phyloP scores from a whole-genome alignment of 352 stramenopile genomes.

The Ochromonadaceae sp. region DNA sequence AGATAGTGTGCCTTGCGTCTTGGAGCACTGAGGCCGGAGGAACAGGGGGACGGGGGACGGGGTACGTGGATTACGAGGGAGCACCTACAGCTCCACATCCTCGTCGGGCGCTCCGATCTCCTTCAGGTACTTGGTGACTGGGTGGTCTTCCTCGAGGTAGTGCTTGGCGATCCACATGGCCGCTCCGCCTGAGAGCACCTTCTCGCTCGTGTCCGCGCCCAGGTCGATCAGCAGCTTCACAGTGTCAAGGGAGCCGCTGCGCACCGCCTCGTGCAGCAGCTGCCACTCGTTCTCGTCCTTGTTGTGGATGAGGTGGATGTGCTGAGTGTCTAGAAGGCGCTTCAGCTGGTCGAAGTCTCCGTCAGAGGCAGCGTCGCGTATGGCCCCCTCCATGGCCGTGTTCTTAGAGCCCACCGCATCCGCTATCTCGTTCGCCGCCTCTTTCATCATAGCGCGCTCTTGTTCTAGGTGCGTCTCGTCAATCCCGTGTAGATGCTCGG shows the following conservation, averaged over 20 bases:
- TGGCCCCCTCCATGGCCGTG: background rate
- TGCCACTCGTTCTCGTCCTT: constrained; percentile 35
- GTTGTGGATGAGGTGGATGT: constrained; percentile 1
- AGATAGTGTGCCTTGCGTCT: no score
- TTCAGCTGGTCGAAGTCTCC: background rate
- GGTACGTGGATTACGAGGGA: no score
- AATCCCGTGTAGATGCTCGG: no score
- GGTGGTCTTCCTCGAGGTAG: background rate
- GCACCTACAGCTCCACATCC: background rate
- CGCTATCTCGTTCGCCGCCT: no score
- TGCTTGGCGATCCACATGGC: background rate
- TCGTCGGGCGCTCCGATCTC: constrained; percentile 13
- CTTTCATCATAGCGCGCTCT: no score
- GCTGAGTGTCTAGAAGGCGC: background rate
- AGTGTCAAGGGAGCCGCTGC: constrained; percentile 34
- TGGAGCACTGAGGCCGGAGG: no score
- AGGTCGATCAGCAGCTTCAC: constrained; percentile 39
- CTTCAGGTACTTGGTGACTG: background rate
- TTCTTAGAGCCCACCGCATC: no score
- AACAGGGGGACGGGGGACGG: no score
- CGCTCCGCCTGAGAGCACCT: background rate
- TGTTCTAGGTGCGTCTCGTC: no score
- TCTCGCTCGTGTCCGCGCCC: constrained; percentile 12
- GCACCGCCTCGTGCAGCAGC: constrained; percentile 44
- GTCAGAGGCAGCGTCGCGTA: background rate